Evolutionary conservation across 179 eudicot genomes (phyloP).

Genomic region (Silene vulgaris): DNA sequence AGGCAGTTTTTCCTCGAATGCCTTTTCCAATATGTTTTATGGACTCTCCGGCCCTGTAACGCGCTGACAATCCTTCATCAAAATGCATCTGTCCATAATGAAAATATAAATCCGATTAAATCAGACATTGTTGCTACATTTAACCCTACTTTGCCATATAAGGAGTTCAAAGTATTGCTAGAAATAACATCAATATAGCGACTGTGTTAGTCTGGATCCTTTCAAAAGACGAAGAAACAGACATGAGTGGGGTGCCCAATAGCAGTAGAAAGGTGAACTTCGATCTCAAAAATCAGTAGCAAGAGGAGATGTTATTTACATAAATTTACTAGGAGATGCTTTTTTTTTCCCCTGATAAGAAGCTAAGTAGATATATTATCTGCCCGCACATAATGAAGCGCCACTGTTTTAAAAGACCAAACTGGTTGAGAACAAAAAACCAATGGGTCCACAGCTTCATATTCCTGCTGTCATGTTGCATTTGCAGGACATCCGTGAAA

Average conservation of each 20-base stretch:
- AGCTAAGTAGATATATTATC: neutral
- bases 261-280: neutral
- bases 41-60: constrained; percentile 63
- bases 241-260: neutral
- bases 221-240: too few relatives aligned
- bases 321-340: neutral
- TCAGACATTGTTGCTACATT: constrained; percentile 19
- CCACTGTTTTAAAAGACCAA: neutral
- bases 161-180: constrained; percentile 7
- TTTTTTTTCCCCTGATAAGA: neutral
- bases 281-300: neutral
- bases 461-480: neutral
- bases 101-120: constrained; percentile 9
- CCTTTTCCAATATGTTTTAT: constrained; percentile 69
- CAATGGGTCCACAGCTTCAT: neutral
- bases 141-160: neutral
- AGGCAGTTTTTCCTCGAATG: constrained; percentile 73
- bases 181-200: neutral
- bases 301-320: neutral
- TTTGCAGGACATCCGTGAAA: neutral
- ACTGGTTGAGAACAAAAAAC: neutral
- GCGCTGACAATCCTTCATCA: constrained; percentile 88
- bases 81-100: constrained; percentile 65
- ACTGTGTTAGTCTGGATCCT: too few relatives aligned
- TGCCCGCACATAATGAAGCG: neutral